Evolutionary conservation across 768 basidiomycete species (phyloP), one percentile per base, ranked within the genome.

Genomic region (Termitomyces sp.): DNA sequence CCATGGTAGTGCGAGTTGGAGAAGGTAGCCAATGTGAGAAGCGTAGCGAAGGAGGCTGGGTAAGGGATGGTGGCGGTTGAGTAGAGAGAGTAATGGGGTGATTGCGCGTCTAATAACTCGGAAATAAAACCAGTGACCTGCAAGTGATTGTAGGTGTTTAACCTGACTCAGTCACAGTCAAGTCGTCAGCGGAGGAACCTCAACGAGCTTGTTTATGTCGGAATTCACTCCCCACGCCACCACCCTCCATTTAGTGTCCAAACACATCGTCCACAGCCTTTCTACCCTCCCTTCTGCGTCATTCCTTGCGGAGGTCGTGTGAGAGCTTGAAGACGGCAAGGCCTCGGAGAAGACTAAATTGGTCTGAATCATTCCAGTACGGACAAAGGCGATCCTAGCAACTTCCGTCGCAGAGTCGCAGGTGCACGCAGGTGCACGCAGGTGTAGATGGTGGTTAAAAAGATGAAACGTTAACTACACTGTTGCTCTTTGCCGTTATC

Each of bases 1-100:
- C 89, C 89, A 92, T 91, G 58, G 55, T 37, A 51, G 31, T 57
- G 56, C 33, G 55, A 55, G 56, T 56, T 59, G 37, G 54, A 50
- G 57, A 44, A 36, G 29, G 65, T 61, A 65, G 58, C 65, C 65
- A 66, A 66, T 60, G 61, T 55, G 64, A 62, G 57, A 51, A 62
- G 55, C 31, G 46, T 51, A 20, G 51, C 45, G 46, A 33, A 24
- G 52, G 34, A 47, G 56, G 29, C 24, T 50, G 37, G n/a, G 54
- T 45, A 29, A 26, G 49, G 51, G 58, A 61, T 61, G 60, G 60
- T 60, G 62, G 54, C 47, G 37, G 58, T 58, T 57, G 13, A 18
- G 29, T 42, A 58, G 52, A 57, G 36, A 57, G 41, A 56, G 60
- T 29, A 37, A 41, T 36, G 41, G 55, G 60, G 51, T 56, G 60